Evolutionary conservation across 1,284 basidiomycete species (phyloP).

Genomic region (Pseudozyma sp.): DNA sequence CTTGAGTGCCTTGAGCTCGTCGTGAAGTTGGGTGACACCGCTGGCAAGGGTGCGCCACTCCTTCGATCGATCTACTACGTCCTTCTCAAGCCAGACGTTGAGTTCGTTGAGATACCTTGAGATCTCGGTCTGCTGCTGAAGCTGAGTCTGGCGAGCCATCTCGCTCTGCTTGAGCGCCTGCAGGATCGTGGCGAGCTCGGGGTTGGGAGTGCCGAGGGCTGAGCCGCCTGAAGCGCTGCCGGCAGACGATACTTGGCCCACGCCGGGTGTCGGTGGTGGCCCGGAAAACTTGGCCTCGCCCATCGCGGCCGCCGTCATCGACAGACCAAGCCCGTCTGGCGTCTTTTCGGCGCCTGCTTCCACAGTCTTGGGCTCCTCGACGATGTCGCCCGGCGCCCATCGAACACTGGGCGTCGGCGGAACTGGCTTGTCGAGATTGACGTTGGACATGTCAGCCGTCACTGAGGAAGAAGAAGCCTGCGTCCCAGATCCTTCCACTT

Average conservation of each 20-base stretch:
- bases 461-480: slow-evolving; percentile 24
- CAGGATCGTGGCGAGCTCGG: slow-evolving; percentile 49
- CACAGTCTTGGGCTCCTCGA: slow-evolving; percentile 1
- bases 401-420: slow-evolving; percentile 43
- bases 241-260: slow-evolving; percentile 19
- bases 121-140: slow-evolving; percentile 59
- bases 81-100: slow-evolving; percentile 60
- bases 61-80: slow-evolving; percentile 58
- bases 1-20: slow-evolving; percentile 56
- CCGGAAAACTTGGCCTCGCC: slow-evolving; percentile 32
- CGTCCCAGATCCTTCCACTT: slow-evolving; percentile 7
- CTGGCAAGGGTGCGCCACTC: slow-evolving; percentile 57
- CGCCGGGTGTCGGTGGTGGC: slow-evolving; percentile 37
- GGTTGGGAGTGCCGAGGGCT: slow-evolving; percentile 14
- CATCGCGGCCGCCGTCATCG: slow-evolving; percentile 32
- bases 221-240: slow-evolving; percentile 17
- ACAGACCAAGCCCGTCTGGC: slow-evolving; percentile 34
- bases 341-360: slow-evolving; percentile 11
- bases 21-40: slow-evolving; percentile 56
- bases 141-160: slow-evolving; percentile 50
- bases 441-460: slow-evolving; percentile 18
- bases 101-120: slow-evolving; percentile 64
- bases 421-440: slow-evolving; percentile 40
- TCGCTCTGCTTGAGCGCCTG: slow-evolving; percentile 56
- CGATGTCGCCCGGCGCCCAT: slow-evolving; percentile 40